Evolutionary conservation across 2,329 filamentous ascomycete species (phyloP).

Genomic region (Neonectria neomacrospora): DNA sequence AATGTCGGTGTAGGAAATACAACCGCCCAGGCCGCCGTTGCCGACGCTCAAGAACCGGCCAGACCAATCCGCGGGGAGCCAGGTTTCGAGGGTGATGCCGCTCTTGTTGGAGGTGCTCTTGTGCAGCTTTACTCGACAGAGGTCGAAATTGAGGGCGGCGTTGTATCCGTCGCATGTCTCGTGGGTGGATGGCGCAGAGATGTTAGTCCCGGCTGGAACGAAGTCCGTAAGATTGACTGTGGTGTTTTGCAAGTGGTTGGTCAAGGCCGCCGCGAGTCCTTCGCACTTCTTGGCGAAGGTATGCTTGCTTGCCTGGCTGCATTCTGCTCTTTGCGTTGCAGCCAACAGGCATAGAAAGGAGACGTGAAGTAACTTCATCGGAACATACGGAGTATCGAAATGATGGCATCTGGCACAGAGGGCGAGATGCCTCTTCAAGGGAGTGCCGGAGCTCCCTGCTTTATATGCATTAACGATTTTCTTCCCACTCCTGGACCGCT

Average conservation of each 20-base stretch:
- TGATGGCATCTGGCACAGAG: not conserved
- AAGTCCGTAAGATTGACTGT: conserved; percentile 19
- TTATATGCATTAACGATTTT: not conserved
- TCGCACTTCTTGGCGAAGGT: conserved; percentile 18
- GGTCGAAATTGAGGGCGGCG: conserved; percentile 34
- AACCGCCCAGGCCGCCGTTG: conserved; percentile 61
- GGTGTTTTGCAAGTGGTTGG: conserved; percentile 11
- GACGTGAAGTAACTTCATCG: conserved; percentile 16
- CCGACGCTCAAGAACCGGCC: conserved; percentile 58
- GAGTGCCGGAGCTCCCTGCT: not conserved
- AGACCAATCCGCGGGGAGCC: conserved; percentile 59
- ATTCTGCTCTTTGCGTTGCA: conserved; percentile 2
- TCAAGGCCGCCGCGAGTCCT: conserved; percentile 1
- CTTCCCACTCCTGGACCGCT: not conserved
- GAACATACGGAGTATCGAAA: not conserved
- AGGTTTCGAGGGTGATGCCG: conserved; percentile 58
- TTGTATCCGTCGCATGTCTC: conserved; percentile 48
- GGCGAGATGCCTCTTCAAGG: no score
- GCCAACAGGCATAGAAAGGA: conserved; percentile 5
- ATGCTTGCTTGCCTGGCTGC: not conserved
- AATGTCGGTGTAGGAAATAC: conserved; percentile 60
- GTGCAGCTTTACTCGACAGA: conserved; percentile 35
- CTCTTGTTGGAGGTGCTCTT: conserved; percentile 52
- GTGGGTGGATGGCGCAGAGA: conserved; percentile 49
- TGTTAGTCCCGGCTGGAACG: conserved; percentile 18